These are phyloP conservation scores for Penicillium steckii DNA, from an alignment of 495 filamentous ascomycete genomes.

Conservation along the genomic window DNA sequence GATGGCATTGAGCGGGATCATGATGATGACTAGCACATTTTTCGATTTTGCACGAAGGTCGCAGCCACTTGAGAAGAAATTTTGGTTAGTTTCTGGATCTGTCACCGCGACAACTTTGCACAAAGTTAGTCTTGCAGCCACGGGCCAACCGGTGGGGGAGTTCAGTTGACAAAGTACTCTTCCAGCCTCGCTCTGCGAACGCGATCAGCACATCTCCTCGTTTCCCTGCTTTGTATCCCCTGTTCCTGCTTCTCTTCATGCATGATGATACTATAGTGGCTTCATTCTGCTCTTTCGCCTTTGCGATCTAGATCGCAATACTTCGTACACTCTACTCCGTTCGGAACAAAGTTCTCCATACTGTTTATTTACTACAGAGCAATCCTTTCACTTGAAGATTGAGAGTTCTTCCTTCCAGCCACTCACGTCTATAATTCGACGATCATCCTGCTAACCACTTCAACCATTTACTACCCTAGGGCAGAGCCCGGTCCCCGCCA, in stretches of 20 bases:
- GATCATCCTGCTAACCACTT: neutral
- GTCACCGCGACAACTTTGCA: neutral
- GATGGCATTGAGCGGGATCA: too few relatives aligned
- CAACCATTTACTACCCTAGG: neutral
- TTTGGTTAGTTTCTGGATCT: neutral
- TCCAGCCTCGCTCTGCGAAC: neutral
- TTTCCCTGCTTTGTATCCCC: neutral
- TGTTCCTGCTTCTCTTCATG: conserved; percentile 3
- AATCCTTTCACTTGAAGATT: too few relatives aligned
- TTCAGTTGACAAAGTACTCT: too few relatives aligned
- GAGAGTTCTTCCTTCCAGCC: neutral
- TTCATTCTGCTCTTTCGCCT: neutral
- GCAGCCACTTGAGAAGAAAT: neutral
- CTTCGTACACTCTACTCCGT: too few relatives aligned
- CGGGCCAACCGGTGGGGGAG: neutral
- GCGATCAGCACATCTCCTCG: neutral
- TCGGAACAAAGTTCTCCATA: too few relatives aligned
- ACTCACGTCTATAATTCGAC: neutral
- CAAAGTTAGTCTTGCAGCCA: neutral
- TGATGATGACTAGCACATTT: too few relatives aligned
- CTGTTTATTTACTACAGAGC: neutral
- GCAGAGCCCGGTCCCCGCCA: neutral
- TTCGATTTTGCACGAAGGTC: neutral
- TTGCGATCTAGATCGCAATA: neutral
- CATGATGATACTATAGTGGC: neutral